Evolutionary conservation across 192 early-diverging fungal species (phyloP).

Genomic region (Coemansia sp.): DNA sequence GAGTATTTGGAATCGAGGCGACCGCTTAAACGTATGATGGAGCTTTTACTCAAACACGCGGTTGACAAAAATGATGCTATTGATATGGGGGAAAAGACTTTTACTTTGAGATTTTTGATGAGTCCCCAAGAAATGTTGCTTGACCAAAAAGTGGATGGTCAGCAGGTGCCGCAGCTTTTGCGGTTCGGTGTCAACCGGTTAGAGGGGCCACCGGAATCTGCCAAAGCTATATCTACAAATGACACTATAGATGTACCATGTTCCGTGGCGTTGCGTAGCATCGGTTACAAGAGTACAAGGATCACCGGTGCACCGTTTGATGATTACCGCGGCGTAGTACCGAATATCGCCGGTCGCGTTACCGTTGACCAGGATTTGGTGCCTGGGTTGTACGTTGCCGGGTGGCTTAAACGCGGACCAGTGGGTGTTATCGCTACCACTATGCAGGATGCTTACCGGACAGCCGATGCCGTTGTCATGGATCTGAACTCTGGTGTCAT

Average conservation of each 20-base stretch:
- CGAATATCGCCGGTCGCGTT: conserved; percentile 80
- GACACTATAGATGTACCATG: conserved; percentile 58
- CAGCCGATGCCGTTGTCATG: conserved; percentile 71
- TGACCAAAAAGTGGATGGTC: conserved; percentile 7
- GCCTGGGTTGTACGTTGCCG: conserved; percentile 82
- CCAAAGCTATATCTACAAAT: conserved; percentile 63
- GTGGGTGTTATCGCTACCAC: conserved; percentile 92
- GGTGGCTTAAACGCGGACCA: conserved; percentile 96
- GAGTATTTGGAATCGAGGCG: conserved; percentile 54
- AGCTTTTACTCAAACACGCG: conserved; percentile 68
- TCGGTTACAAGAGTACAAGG: conserved; percentile 82
- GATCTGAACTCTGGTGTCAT: conserved; percentile 57
- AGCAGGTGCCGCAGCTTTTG: conserved; percentile 17
- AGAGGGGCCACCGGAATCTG: conserved; percentile 59
- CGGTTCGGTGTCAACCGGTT: conserved; percentile 68
- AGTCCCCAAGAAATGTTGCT: conserved; percentile 65
- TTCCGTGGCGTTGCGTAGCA: conserved; percentile 76
- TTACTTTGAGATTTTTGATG: conserved; percentile 70
- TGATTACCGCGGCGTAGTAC: conserved; percentile 60
- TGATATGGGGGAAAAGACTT: too few relatives aligned
- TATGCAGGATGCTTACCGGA: conserved; percentile 91
- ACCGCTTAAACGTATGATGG: conserved; percentile 82
- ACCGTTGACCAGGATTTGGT: conserved; percentile 46
- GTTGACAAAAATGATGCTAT: background rate
- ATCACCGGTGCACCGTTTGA: conserved; percentile 81